Evolutionary conservation across 345 rosid species (phyloP), one percentile per base, ranked within the genome.

Genomic region (Carallia pectinifolia): DNA sequence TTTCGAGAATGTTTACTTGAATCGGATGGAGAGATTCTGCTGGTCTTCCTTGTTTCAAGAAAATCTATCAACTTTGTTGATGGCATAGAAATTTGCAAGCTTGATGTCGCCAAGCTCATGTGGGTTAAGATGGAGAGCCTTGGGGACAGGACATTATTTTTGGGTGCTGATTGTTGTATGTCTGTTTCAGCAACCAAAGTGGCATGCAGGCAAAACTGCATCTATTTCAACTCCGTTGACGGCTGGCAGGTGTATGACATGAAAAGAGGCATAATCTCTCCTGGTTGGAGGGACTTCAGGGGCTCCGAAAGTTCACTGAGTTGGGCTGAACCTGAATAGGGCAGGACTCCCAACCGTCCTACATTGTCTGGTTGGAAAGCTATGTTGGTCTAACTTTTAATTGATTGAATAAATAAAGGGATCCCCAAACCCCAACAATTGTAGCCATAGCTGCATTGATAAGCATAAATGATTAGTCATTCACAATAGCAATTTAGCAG

Each of bases 1-100:
- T 74, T 65, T 36, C 69, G 34, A 61, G 86, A 82, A 70, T 82
- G 65, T 37, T 38, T 79, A 55, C 23, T 79, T 0, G 86, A 77
- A 48, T 80, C 81, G 0, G 73, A 66, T 31, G 81, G 68, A 40
- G 47, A 64, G 33, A n/a, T 80, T 27, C 50, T 77, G 48, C 48
- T 70, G 18, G 73, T 75, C 67, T 73, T 83, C 23, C 78, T 80
- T 2, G 15, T 74, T 0, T 77, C 70, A 6, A 67, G 55, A 59
- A 64, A 69, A 38, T 36, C 71, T 10, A 65, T 4, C 27, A 64
- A 65, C 1, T 33, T 36, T n/a, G 72, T 77, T 48, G 79, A 83
- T 59, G 71, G 53, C 10, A 80, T 75, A 5, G 80, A 77, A 53
- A 75, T 77, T 47, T 68, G 64, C 55, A 15, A 33, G 72, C 78